These are phyloP conservation scores for Lonicera japonica DNA, from an alignment of 129 eudicot genomes.

Conservation along the genomic window DNA sequence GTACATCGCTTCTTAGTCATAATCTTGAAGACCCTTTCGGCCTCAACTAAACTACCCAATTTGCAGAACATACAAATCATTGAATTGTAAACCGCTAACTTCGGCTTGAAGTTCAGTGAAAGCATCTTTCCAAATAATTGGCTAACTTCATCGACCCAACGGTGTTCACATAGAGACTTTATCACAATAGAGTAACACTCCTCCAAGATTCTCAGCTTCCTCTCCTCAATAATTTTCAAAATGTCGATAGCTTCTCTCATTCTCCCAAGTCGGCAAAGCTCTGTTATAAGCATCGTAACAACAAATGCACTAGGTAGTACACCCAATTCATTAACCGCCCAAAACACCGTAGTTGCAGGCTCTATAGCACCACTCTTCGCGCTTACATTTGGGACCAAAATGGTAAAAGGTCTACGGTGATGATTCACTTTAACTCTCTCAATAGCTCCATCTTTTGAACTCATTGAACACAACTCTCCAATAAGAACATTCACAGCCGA, in stretches of 20 bases:
- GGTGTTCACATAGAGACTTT: neutral
- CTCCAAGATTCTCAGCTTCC: neutral
- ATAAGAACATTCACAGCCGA: neutral
- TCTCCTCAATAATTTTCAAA: constrained; percentile 2
- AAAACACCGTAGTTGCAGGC: constrained; percentile 5
- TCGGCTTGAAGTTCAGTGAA: neutral
- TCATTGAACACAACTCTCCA: neutral
- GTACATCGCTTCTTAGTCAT: constrained; percentile 1
- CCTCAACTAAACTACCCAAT: neutral
- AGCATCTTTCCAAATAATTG: constrained; percentile 2
- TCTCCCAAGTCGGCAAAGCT: constrained; percentile 6
- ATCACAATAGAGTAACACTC: constrained; percentile 1
- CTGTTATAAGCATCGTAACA: constrained; percentile 3
- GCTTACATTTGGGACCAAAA: neutral
- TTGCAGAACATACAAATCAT: constrained; percentile 4
- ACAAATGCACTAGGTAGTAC: constrained; percentile 3
- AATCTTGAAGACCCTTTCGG: constrained; percentile 3
- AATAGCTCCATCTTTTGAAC: constrained; percentile 1
- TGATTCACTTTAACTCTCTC: neutral
- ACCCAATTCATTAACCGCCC: neutral
- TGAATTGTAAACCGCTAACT: constrained; percentile 1
- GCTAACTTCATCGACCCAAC: neutral
- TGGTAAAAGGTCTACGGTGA: neutral
- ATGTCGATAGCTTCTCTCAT: neutral
- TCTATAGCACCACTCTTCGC: neutral